Percentiles rank a stretch among this genome's conserved stretches.
Conservation (phyloP, 352 stramenopile species). For the Phytophthora ramorum region DNA sequence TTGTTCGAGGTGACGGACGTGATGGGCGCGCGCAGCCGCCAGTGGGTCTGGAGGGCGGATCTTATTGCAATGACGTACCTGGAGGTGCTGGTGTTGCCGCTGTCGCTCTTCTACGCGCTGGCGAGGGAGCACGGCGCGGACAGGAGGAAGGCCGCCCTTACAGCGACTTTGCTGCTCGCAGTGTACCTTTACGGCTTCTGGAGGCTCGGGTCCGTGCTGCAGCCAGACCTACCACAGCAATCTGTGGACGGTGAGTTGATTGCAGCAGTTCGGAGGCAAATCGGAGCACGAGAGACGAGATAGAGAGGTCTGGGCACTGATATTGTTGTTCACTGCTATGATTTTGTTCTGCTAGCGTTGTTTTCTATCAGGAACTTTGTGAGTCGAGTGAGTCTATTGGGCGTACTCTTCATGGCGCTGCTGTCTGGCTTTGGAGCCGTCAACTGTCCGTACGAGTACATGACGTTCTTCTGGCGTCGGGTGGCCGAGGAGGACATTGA, state of each 20-base stretch:
- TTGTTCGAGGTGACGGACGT: conserved; percentile 84
- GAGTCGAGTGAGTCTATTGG: conserved; percentile 81
- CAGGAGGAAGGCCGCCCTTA: conserved; percentile 26
- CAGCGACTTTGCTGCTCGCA: conserved; percentile 36
- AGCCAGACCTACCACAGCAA: conserved; percentile 48
- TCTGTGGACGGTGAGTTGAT: conserved; percentile 56
- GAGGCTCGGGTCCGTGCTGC: conserved; percentile 62
- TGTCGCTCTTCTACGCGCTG: conserved; percentile 80
- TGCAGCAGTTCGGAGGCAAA: conserved; percentile 1
- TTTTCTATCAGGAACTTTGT: conserved; percentile 87
- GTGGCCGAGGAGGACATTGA: conserved; percentile 85
- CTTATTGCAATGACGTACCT: conserved; percentile 82
- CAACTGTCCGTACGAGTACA: conserved; percentile 88
- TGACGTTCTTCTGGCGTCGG: conserved; percentile 82
- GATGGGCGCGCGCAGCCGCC: conserved; percentile 61
- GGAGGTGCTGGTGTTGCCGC: conserved; percentile 75
- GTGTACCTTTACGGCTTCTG: conserved; percentile 85
- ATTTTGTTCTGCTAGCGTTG: conserved; percentile 52
- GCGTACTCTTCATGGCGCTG: conserved; percentile 84
- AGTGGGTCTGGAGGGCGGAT: conserved; percentile 81
- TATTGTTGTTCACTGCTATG: conserved; percentile 8
- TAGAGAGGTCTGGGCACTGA: conserved; percentile 2
- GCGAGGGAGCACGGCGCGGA: conserved; percentile 65
- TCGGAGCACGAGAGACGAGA: conserved; percentile 10
- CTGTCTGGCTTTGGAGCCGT: conserved; percentile 85